Evolutionary conservation across 192 early-diverging fungal species (phyloP).

Genomic region (Rhizophlyctis rosea): DNA sequence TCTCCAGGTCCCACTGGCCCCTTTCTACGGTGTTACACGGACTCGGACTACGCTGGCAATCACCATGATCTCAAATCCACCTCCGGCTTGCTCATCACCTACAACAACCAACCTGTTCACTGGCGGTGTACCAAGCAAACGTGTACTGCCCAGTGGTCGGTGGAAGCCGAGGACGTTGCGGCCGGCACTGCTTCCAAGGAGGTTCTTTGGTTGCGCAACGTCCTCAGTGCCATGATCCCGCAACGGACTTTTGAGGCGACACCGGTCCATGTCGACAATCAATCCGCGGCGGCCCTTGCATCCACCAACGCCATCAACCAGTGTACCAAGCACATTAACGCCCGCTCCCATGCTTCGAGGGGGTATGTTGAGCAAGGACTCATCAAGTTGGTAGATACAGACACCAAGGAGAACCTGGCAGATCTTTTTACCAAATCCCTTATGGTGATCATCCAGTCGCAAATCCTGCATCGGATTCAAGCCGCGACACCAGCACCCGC

Average conservation of each 20-base stretch:
- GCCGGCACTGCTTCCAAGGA: constrained; percentile 7
- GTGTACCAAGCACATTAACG: neutral
- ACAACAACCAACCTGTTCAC: neutral
- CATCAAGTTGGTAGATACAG: neutral
- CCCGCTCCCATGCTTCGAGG: neutral
- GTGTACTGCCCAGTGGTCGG: neutral
- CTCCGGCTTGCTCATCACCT: neutral
- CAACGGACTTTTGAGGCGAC: neutral
- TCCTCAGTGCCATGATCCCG: neutral
- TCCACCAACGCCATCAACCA: neutral
- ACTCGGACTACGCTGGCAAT: neutral
- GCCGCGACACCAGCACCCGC: no score
- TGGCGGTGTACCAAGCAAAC: neutral
- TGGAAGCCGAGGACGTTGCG: constrained; percentile 15
- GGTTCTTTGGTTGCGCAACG: neutral
- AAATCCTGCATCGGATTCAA: no score
- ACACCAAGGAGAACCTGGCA: neutral
- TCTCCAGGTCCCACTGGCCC: neutral
- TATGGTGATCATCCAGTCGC: no score
- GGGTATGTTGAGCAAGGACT: neutral
- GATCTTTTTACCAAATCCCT: neutral
- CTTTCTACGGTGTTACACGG: neutral
- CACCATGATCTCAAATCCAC: neutral
- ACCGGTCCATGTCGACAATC: neutral
- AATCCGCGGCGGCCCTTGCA: neutral